Base-by-base conservation (phyloP, 805 yeast species). In the Nakazawaea populi region DNA sequence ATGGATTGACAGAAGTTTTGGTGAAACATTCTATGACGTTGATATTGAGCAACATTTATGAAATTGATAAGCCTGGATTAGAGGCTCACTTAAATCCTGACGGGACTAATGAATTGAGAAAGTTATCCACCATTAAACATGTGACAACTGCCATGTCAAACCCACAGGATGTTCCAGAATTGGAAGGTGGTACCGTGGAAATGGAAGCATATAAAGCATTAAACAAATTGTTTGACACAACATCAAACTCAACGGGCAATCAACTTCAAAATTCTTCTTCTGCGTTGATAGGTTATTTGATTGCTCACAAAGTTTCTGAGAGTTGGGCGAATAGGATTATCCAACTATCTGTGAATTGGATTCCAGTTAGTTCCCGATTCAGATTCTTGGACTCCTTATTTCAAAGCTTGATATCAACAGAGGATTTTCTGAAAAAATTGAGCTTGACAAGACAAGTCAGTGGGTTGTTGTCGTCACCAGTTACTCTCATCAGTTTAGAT, bases 401-500 rank as follows among this genome's bases (percentile, higher is more conserved):
- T 34, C 54, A 7, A 48, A 60, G 39, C 44, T 66, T 18, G 57
- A 44, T 40, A 8, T 27, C 46, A 9, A 47, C 40, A 54, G 56
- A 11, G 54, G 56, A 6, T 82, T 87, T 87, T 69, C 24, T 36
- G 30, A 36, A 31, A 6, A 50, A 50, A 40, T 32, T 46, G 34
- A 34, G 34, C 7, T 44, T 55, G 12, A 34, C 67, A 1, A 55
- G 58, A 18, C 47, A 62, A 43, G 57, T 62, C 4, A 58, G 68
- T 8, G 83, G 84, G 10, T 67, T 89, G 32, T 71, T 91, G n/a
- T 75, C 85, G 1, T 84, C 94, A 0, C 83, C 83, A 39, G 89
- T 89, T 41, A 89, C 86, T 63, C 80, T 92, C 75, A 85, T 90
- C 54, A 97, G 97, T 0, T 70, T 94, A 43, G 86, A 96, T 9